Percentiles rank a stretch among this genome's conserved stretches.
Evolutionary conservation across 768 basidiomycete species (phyloP).

Genomic region (Neoboletus brunneissimus): DNA sequence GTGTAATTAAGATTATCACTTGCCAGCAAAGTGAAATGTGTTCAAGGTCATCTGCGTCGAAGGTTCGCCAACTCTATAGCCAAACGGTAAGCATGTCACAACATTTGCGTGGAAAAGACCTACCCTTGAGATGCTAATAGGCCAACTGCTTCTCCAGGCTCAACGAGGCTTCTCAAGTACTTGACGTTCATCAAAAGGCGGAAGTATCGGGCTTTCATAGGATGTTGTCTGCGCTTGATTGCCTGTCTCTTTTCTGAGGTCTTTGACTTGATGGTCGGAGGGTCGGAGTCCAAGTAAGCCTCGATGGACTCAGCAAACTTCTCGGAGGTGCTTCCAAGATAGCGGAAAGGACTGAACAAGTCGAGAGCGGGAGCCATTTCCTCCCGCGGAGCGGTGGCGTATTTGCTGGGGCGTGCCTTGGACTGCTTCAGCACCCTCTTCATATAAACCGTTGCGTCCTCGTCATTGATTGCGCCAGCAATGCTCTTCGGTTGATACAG

Average conservation of each 20-base stretch:
- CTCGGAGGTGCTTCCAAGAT: conserved; percentile 90
- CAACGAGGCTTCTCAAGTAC: conserved; percentile 90
- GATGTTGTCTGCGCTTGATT: conserved; percentile 45
- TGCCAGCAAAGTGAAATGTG: conserved; percentile 98
- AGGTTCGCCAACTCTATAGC: conserved; percentile 86
- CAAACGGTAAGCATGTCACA: neutral
- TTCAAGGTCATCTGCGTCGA: conserved; percentile 99
- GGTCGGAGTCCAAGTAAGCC: conserved; percentile 75
- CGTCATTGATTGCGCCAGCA: conserved; percentile 56
- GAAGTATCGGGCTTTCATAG: conserved; percentile 60
- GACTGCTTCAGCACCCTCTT: conserved; percentile 85
- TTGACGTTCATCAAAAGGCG: conserved; percentile 83
- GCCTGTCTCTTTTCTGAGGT: conserved; percentile 37
- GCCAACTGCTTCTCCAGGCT: conserved; percentile 98
- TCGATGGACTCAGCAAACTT: conserved; percentile 80
- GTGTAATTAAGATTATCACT: conserved; percentile 21
- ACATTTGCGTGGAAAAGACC: conserved; percentile 21
- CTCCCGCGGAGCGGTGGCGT: conserved; percentile 50
- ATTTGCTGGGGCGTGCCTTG: conserved; percentile 39
- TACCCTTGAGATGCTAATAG: conserved; percentile 96
- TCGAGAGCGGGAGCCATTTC: conserved; percentile 72
- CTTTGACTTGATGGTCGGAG: conserved; percentile 46
- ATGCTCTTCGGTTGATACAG: conserved; percentile 63
- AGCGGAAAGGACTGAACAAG: conserved; percentile 71
- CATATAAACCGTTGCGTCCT: conserved; percentile 74